phyloP scores from a whole-genome alignment of 1,139 yeast species.

The Protomyces pachydermus region DNA sequence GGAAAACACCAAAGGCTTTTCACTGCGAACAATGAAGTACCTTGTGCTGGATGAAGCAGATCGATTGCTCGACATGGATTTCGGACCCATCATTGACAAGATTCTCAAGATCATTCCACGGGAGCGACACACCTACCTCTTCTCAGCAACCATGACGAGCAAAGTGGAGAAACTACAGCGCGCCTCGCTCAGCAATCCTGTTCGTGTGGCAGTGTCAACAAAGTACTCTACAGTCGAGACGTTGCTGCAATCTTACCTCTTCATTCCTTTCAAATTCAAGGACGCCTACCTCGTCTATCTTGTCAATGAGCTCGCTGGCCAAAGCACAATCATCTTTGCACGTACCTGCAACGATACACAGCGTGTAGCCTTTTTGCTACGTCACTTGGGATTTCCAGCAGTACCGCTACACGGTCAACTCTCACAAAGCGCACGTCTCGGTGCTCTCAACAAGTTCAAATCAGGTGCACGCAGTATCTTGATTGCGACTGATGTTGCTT shows the following conservation, averaged over 20 bases:
- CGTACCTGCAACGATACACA: constrained; percentile 95
- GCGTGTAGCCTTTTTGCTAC: constrained; percentile 73
- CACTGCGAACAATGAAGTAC: constrained; percentile 69
- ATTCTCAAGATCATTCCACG: constrained; percentile 80
- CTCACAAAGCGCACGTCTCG: constrained; percentile 85
- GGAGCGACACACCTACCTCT: constrained; percentile 77
- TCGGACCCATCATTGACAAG: constrained; percentile 88
- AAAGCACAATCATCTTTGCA: constrained; percentile 81
- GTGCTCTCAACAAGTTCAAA: constrained; percentile 87
- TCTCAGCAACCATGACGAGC: constrained; percentile 94
- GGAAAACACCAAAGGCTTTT: constrained; percentile 90
- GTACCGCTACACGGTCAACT: constrained; percentile 94
- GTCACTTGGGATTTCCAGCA: constrained; percentile 78
- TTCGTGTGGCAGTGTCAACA: constrained; percentile 80
- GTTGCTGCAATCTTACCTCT: constrained; percentile 79
- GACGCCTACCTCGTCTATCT: constrained; percentile 80
- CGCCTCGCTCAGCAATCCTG: constrained; percentile 85
- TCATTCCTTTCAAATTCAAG: constrained; percentile 87
- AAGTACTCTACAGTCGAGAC: constrained; percentile 93
- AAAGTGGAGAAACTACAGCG: constrained; percentile 92
- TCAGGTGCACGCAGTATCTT: constrained; percentile 75
- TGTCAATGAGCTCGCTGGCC: constrained; percentile 78
- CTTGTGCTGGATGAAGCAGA: constrained; percentile 97
- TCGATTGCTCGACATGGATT: constrained; percentile 89
- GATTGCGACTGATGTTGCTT: constrained; percentile 97